Conservation (phyloP, 2,329 filamentous ascomycete species). For the Penicillium sp. region DNA sequence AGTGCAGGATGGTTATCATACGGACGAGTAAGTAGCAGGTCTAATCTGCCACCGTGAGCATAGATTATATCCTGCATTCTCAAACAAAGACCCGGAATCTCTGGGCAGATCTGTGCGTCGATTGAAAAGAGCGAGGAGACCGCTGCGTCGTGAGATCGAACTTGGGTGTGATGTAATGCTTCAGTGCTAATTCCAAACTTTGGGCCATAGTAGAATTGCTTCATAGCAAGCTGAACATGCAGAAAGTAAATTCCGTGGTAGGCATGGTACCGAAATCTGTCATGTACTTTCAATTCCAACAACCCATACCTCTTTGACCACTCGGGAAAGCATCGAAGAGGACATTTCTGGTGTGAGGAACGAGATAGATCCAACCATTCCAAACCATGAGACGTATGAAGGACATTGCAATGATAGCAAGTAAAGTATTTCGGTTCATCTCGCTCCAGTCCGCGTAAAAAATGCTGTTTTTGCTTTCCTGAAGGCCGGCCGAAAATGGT, state of each 20-base stretch:
- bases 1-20: background rate
- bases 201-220: background rate
- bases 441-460: background rate
- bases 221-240: slow-evolving; percentile 3
- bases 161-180: slow-evolving; percentile 33
- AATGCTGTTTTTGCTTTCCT: background rate
- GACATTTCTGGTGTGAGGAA: background rate
- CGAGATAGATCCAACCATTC: background rate
- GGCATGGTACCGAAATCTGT: background rate
- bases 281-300: background rate
- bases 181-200: slow-evolving; percentile 1
- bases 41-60: background rate
- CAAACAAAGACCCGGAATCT: background rate
- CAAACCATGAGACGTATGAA: background rate
- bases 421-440: background rate
- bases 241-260: background rate
- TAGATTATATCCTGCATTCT: background rate
- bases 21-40: background rate
- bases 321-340: background rate
- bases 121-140: background rate
- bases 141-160: background rate
- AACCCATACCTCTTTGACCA: background rate
- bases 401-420: background rate
- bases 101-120: slow-evolving; percentile 1
- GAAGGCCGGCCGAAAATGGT: background rate